A percentile compares a stretch with the other conserved stretches of the same genome.
Conservation (phyloP, 1,284 basidiomycete species). For the Trichosporon faecale region DNA sequence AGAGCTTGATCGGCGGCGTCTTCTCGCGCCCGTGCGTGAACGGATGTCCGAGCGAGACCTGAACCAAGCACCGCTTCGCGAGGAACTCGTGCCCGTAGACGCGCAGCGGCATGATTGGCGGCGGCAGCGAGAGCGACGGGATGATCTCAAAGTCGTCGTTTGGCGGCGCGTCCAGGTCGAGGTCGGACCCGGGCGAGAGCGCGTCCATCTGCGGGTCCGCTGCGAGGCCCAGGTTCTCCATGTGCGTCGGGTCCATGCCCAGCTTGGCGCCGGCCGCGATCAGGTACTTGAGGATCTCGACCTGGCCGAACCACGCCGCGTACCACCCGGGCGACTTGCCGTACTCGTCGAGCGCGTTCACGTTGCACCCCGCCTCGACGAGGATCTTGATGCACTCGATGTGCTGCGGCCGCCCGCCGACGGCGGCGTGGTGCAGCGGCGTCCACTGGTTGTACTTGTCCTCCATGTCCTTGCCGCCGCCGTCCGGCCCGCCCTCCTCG, state of each 20-base stretch:
- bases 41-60: constrained; percentile 78
- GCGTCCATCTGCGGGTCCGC: constrained; percentile 49
- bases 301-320: constrained; percentile 96
- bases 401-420: constrained; percentile 65
- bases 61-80: constrained; percentile 81
- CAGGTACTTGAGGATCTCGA: constrained; percentile 71
- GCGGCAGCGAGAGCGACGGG: constrained; percentile 87
- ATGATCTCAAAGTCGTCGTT: constrained; percentile 69
- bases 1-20: constrained; percentile 56
- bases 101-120: constrained; percentile 84
- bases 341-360: constrained; percentile 76
- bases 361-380: constrained; percentile 72
- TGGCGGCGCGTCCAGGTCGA: constrained; percentile 59
- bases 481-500: constrained; percentile 54
- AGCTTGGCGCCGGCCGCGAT: constrained; percentile 57
- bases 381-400: constrained; percentile 71
- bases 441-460: constrained; percentile 99
- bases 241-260: constrained; percentile 20
- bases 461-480: constrained; percentile 72
- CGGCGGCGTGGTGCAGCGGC: constrained; percentile 91
- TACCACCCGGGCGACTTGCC: constrained; percentile 86
- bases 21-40: constrained; percentile 47
- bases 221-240: constrained; percentile 48
- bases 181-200: constrained; percentile 57
- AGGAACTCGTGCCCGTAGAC: constrained; percentile 58